Evolutionary conservation across 2,329 filamentous ascomycete genomes (phyloP).

Genomic region (Trichoderma sp.): DNA sequence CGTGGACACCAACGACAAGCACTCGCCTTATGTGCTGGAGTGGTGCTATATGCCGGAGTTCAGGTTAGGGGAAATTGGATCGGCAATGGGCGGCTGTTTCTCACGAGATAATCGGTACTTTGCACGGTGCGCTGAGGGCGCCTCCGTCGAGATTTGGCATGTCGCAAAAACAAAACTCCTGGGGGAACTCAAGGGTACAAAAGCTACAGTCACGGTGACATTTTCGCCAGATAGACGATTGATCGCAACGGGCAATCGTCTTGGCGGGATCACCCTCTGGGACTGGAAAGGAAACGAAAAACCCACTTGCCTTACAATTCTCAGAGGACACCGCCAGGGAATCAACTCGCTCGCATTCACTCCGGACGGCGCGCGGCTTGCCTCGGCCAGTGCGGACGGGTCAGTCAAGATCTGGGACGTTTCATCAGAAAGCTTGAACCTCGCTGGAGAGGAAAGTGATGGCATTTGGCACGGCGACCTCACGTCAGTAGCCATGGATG

Average conservation of each 20-base stretch:
- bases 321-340: conserved; percentile 29
- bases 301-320: conserved; percentile 13
- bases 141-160: not conserved
- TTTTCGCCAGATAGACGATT: not conserved
- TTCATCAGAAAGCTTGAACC: not conserved
- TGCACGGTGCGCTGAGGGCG: not conserved
- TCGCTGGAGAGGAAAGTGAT: not conserved
- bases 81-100: not conserved
- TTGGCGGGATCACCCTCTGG: not conserved
- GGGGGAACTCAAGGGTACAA: too few species aligned
- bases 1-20: too few species aligned
- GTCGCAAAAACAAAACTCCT: not conserved
- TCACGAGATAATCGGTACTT: not conserved
- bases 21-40: not conserved
- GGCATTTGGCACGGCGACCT: too few species aligned
- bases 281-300: not conserved
- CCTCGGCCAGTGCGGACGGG: conserved; percentile 30
- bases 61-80: too few species aligned
- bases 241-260: not conserved
- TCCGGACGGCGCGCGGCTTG: conserved; percentile 30
- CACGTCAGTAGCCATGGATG: conserved; percentile 31
- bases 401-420: conserved; percentile 32
- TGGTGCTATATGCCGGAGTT: too few species aligned
- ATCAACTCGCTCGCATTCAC: conserved; percentile 32
- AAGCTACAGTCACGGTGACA: too few species aligned